Percentiles rank a stretch among this genome's conserved stretches.
phyloP scores from a whole-genome alignment of 2,329 filamentous ascomycete species.

The Pestalotiopsis sp. region DNA sequence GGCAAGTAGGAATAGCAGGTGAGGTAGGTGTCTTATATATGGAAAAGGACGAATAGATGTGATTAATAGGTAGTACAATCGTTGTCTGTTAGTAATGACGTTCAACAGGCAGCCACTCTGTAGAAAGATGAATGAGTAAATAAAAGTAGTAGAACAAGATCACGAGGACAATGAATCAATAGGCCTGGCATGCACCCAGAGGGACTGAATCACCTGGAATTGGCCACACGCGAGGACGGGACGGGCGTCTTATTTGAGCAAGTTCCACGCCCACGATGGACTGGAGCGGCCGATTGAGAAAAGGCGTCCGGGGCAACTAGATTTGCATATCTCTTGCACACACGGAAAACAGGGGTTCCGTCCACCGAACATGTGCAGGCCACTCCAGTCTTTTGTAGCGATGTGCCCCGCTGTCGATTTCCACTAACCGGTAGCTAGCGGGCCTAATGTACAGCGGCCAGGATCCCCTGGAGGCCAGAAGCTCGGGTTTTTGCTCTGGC shows the following conservation, averaged over 20 bases:
- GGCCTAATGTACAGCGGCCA: too few species aligned
- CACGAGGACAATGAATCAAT: background rate
- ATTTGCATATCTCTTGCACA: background rate
- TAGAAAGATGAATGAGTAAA: too few species aligned
- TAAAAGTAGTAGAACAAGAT: background rate
- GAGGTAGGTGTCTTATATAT: too few species aligned
- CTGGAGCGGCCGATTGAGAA: background rate
- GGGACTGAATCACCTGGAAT: background rate
- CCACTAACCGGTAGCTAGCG: too few species aligned
- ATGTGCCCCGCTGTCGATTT: too few species aligned
- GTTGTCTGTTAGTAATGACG: too few species aligned
- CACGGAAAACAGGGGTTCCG: constrained; percentile 5
- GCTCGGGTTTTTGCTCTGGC: too few species aligned
- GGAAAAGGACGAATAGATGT: too few species aligned
- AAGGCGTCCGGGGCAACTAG: constrained; percentile 1
- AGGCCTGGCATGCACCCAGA: background rate
- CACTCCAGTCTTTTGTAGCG: background rate
- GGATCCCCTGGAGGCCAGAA: too few species aligned
- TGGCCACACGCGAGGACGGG: background rate
- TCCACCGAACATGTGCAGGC: background rate
- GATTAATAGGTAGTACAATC: too few species aligned
- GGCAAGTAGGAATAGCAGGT: too few species aligned
- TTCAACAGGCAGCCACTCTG: too few species aligned
- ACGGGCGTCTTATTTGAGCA: background rate
- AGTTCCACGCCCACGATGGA: background rate